Base-by-base conservation (phyloP, 441 rosid species). In the Pelargonium citronellum region DNA sequence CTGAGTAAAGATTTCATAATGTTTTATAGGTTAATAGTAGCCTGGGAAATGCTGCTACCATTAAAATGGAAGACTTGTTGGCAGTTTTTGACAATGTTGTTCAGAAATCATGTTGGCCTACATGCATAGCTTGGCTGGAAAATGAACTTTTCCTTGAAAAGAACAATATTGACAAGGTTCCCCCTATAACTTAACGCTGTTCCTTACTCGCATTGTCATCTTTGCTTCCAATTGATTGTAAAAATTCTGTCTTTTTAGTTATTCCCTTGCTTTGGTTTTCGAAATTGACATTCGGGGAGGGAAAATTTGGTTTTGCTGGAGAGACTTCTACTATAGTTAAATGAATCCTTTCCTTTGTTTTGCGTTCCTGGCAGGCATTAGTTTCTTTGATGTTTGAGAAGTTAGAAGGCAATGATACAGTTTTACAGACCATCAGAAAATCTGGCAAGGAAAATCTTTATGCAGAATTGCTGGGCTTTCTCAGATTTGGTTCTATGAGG, bases 361-460 rank as follows among this genome's bases (percentile, higher is more conserved):
- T 69, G 37, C 12, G 0, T 71, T 68, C 64, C 67, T 67, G 65
- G 77, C 89, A 91, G 99, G 89, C 62, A 55, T 76, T 87, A 65
- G 70, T 79, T 75, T 81, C 92, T 67, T 69, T 83, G 77, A 81
- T 90, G 76, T 76, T 81, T 73, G 86, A 85, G 83, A 90, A 87
- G 83, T 67, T 95, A 51, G 81, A 83, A 70, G 92, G 84, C 77
- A 86, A 88, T 73, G 83, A 84, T n/a, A 76, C 80, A 37, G 69
- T 89, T 63, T 67, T 89, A 43, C 84, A 65, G 67, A 90, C 78
- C 73, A 86, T 95, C 74, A 81, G 72, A 80, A 90, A 83, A 79
- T 87, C 89, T 0, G 92, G 97, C 80, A 94, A 91, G 86, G 90
- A 78, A 75, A 87, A 83, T 80, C 87, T 95, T 43, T 95, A 89